Evolutionary conservation across 768 basidiomycete genomes (phyloP).

Genomic region (Cystobasidium tubakii): DNA sequence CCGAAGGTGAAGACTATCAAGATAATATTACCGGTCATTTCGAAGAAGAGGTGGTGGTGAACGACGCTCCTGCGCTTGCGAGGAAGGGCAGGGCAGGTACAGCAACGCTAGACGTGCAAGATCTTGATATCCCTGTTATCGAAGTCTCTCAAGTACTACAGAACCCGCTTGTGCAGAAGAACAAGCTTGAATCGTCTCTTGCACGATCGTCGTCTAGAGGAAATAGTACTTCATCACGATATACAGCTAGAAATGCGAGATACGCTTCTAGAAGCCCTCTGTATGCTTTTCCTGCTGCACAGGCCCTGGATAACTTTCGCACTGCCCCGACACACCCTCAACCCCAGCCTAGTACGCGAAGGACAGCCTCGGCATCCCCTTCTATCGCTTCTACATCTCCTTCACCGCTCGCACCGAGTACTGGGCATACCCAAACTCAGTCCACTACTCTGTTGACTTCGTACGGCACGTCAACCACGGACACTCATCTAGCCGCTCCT

Average conservation of each 20-base stretch:
- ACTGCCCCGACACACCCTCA: background rate
- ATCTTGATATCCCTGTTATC: background rate
- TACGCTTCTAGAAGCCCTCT: conserved; percentile 13
- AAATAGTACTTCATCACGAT: background rate
- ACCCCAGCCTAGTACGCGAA: conserved; percentile 1
- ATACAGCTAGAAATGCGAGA: background rate
- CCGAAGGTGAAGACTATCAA: conserved; percentile 2
- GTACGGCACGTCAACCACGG: background rate
- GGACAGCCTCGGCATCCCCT: background rate
- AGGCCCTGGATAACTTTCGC: background rate
- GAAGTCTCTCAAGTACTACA: background rate
- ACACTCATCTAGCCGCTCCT: background rate
- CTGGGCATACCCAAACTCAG: background rate
- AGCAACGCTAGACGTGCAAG: background rate
- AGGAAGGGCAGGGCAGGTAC: background rate
- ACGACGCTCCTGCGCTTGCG: background rate
- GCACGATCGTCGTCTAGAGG: background rate
- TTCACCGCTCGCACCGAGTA: background rate
- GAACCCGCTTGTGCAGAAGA: conserved; percentile 8
- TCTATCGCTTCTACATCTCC: background rate
- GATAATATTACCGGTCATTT: background rate
- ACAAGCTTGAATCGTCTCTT: background rate
- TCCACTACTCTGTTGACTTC: background rate
- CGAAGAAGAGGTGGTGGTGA: background rate
- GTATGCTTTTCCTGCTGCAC: conserved; percentile 11